Evolutionary conservation across 306 rosid species (phyloP), one percentile per base, ranked within the genome.

Genomic region (Cicer yamashitae): DNA sequence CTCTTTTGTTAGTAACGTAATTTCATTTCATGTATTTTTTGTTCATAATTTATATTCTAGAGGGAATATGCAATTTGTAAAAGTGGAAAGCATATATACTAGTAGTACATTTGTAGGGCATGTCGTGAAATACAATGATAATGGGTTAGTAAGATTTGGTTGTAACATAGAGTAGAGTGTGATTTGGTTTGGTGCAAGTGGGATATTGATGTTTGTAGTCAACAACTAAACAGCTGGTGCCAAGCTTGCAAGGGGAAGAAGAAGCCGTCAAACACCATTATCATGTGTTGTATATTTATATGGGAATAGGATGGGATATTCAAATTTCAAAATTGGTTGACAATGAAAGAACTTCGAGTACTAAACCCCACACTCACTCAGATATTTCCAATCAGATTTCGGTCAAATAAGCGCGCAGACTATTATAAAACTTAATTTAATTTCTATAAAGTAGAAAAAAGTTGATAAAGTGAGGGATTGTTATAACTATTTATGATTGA

Each of bases 181-280:
- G 10, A 39, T 74, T 40, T 22, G 76, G 62, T 48, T 39, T 22
- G 57, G 65, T 76, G 72, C 70, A 59, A 51, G 63, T 79, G 62
- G 75, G 79, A 80, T 12, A 25, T 60, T 60, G 51, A 40, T 43
- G 74, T 70, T 60, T 68, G 38, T 18, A 46, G 84, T 81, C 53
- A 82, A 82, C 67, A 40, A 68, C 60, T 48, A 20, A n/a, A 57
- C 86, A 78, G 86, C 82, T 82, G 82, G 80, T 34, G 14, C 34
- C 54, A 48, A 72, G 66, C 57, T 78, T 10, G 54, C 9, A 44
- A 5, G 1, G 5, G 11, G 46, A 38, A 43, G 67, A 70, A 60
- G 81, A 68, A 68, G 34, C 13, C 34, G 56, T 47, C 71, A 72
- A 10, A 60, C 45, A 53, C 67, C 52, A 61, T 7, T 18, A 43